A percentile compares a stretch with the other conserved stretches of the same genome.
phyloP scores from a whole-genome alignment of 805 yeast species.

The Candida chauliodis region DNA sequence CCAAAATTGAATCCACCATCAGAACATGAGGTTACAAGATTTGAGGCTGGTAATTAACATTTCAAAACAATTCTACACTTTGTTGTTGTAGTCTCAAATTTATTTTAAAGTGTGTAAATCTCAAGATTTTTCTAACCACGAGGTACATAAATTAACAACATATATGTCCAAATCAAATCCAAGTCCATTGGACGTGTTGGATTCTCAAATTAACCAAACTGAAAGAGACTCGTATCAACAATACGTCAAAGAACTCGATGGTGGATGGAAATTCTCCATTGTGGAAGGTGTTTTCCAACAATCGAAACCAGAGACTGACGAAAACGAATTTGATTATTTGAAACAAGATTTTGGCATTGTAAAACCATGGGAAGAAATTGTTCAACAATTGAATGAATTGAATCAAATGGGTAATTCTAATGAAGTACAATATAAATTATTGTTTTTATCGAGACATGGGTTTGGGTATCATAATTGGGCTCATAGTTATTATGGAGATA shows the following conservation, averaged over 20 bases:
- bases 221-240: slow-evolving; percentile 15
- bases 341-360: slow-evolving; percentile 42
- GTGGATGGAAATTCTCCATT: slow-evolving; percentile 34
- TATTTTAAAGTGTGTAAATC: too few relatives aligned
- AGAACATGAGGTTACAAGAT: too few relatives aligned
- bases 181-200: slow-evolving; percentile 24
- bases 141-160: background rate
- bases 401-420: slow-evolving; percentile 22
- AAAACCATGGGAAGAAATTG: slow-evolving; percentile 32
- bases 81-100: too few relatives aligned
- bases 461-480: slow-evolving; percentile 53
- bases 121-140: too few relatives aligned
- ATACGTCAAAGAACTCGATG: slow-evolving; percentile 8
- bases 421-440: slow-evolving; percentile 39
- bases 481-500: slow-evolving; percentile 42
- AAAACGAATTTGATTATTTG: slow-evolving; percentile 37
- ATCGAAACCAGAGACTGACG: slow-evolving; percentile 39
- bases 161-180: slow-evolving; percentile 14
- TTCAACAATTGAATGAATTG: slow-evolving; percentile 28
- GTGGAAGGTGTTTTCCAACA: slow-evolving; percentile 46
- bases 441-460: slow-evolving; percentile 51
- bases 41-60: too few relatives aligned
- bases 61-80: too few relatives aligned
- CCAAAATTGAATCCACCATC: too few relatives aligned
- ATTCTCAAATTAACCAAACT: slow-evolving; percentile 22